These are phyloP conservation scores for Trifolium subterraneum DNA, from an alignment of 306 rosid species.

Conservation along the genomic window DNA sequence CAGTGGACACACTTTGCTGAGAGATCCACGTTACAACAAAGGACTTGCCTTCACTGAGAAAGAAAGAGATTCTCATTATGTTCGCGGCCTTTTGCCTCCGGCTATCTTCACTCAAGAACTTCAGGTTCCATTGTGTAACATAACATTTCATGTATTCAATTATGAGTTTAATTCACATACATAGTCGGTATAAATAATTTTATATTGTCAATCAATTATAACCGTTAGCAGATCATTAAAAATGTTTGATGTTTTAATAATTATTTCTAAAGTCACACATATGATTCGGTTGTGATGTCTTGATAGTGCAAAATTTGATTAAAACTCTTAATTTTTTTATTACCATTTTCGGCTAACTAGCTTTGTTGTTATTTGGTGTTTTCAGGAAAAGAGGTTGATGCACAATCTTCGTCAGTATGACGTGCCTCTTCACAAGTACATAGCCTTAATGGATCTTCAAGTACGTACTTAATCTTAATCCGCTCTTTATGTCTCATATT, in stretches of 20 bases:
- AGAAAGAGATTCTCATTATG: conserved; percentile 94
- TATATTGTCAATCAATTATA: too few species aligned
- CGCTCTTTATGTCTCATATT: background rate
- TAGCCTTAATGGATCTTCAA: conserved; percentile 99
- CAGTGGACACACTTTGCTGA: conserved; percentile 82
- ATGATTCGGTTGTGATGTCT: too few species aligned
- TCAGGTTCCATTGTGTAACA: conserved; percentile 61
- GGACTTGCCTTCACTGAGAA: conserved; percentile 86
- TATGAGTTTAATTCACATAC: background rate
- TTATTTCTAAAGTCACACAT: too few species aligned
- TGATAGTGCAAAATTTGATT: too few species aligned
- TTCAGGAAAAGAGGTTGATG: conserved; percentile 85
- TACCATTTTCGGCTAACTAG: conserved; percentile 1
- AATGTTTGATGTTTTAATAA: too few species aligned
- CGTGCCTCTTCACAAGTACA: conserved; percentile 88
- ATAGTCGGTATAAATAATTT: too few species aligned
- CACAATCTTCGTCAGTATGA: conserved; percentile 86
- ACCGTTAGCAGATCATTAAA: too few species aligned
- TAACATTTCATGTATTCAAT: background rate
- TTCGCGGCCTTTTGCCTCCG: conserved; percentile 97
- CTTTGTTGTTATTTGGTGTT: conserved; percentile 6
- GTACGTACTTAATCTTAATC: conserved; percentile 39
- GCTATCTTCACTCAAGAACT: conserved; percentile 73
- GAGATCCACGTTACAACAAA: conserved; percentile 95
- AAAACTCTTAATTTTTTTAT: too few species aligned